Evolutionary conservation across 768 basidiomycete species (phyloP), one percentile per base, ranked within the genome.

Genomic region (Galerina sulciceps): DNA sequence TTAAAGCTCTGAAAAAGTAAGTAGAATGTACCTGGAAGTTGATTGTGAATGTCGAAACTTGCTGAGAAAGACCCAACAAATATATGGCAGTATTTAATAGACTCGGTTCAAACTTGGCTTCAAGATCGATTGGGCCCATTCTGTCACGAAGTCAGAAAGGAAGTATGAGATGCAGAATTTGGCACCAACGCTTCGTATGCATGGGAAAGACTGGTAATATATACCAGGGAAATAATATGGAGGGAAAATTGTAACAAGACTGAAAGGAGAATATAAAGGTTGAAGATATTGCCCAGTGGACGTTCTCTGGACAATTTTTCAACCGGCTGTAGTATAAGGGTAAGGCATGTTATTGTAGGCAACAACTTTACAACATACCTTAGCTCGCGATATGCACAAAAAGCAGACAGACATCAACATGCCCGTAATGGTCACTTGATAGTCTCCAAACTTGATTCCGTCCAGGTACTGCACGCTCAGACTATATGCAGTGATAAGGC

Each of bases 381-480:
- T 94, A 11, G 96, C 96, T 8, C 96, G 85, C 31, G 96, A 99
- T 58, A 99, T 98, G 72, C 95, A 98, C 71, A 97, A 77, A 86
- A 99, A 99, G 73, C 96, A 99, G 26, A 99, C 92, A 26, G 93
- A 95, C 95, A 99, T 97, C 69, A 99, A 79, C 82, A 94, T 90
- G 18, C 97, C 97, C 1, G 93, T 97, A 59, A 99, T 88, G 1
- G 96, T 98, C 35, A 97, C 90, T 70, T 99, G 96, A 71, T 99
- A 99, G 71, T 99, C 97, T 13, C 97, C 97, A 73, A 96, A 98
- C 75, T 99, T 99, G 82, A 99, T 98, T 17, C 97, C 97, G 63
- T 99, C 96, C 2, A 99, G 81, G 69, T 99, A 98, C 73, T 96
- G 96, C 31, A 99, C 97, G 65, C 93, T 95, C 60, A 99, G 80